Conservation (phyloP, 2,329 filamentous ascomycete genomes). For the Fusarium mangiferae region DNA sequence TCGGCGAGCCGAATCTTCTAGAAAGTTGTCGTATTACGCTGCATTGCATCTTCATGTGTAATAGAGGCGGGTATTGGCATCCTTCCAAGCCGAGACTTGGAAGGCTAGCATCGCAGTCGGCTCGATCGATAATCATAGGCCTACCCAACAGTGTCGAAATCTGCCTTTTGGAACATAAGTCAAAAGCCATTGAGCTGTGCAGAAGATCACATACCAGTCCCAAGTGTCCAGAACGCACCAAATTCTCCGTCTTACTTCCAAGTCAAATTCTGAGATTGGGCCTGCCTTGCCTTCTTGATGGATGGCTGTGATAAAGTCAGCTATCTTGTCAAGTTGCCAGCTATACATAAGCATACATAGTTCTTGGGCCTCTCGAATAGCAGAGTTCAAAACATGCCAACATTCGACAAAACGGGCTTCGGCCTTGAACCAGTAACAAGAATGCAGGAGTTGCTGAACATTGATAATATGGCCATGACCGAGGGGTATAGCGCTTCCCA, state of each 20-base stretch:
- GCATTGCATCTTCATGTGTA: constrained; percentile 52
- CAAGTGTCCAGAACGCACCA: constrained; percentile 53
- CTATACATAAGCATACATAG: constrained; percentile 39
- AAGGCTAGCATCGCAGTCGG: constrained; percentile 47
- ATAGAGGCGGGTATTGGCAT: constrained; percentile 46
- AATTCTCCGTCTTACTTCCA: constrained; percentile 50
- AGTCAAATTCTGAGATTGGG: constrained; percentile 47
- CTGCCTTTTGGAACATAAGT: constrained; percentile 45
- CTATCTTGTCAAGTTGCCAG: not conserved
- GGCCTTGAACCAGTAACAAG: constrained; percentile 52
- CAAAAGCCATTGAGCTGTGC: not conserved
- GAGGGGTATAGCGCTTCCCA: constrained; percentile 48
- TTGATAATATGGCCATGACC: constrained; percentile 48
- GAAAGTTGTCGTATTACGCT: constrained; percentile 47
- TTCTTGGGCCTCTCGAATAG: constrained; percentile 51
- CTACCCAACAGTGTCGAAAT: constrained; percentile 49
- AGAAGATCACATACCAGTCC: constrained; percentile 48
- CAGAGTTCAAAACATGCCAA: constrained; percentile 51
- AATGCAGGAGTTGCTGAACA: constrained; percentile 51
- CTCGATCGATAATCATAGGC: constrained; percentile 50
- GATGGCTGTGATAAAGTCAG: constrained; percentile 40
- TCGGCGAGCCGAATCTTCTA: constrained; percentile 46
- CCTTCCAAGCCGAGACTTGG: constrained; percentile 49
- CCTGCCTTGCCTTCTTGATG: constrained; percentile 46
- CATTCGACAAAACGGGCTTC: constrained; percentile 51